phyloP scores from a whole-genome alignment of 306 rosid genomes.

The Alnus rubra region DNA sequence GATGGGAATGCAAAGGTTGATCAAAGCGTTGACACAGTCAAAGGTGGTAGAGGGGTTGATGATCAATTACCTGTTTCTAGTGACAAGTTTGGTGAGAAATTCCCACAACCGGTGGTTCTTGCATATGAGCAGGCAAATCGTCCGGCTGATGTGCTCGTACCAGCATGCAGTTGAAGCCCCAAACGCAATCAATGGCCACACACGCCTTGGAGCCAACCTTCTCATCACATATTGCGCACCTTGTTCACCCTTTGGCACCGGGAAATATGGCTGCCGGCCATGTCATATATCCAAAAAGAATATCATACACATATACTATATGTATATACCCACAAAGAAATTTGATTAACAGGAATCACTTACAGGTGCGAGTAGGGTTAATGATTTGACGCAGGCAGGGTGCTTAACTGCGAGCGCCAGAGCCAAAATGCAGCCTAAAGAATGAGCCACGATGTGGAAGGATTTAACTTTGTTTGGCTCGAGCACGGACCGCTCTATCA shows the following conservation, averaged over 20 bases:
- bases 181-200: conserved; percentile 76
- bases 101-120: conserved; percentile 87
- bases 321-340: no score
- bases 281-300: neutral
- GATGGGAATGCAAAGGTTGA: neutral
- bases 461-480: conserved; percentile 75
- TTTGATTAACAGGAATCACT: neutral
- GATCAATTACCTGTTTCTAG: conserved; percentile 72
- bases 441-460: conserved; percentile 94
- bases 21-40: neutral
- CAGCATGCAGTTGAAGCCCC: conserved; percentile 89
- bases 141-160: conserved; percentile 88
- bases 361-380: conserved; percentile 92
- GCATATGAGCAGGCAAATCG: conserved; percentile 80
- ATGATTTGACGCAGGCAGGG: conserved; percentile 73
- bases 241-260: conserved; percentile 69
- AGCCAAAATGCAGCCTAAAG: conserved; percentile 88
- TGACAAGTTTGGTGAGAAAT: conserved; percentile 70
- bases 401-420: conserved; percentile 79
- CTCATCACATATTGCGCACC: conserved; percentile 81
- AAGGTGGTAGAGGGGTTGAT: neutral
- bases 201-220: conserved; percentile 82
- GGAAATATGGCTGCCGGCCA: conserved; percentile 68
- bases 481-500: conserved; percentile 72
- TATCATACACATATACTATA: neutral